Percentiles rank a stretch among this genome's conserved stretches.
Conservation (phyloP, 2,329 filamentous ascomycete species). For the Fusarium pseudocircinatum region DNA sequence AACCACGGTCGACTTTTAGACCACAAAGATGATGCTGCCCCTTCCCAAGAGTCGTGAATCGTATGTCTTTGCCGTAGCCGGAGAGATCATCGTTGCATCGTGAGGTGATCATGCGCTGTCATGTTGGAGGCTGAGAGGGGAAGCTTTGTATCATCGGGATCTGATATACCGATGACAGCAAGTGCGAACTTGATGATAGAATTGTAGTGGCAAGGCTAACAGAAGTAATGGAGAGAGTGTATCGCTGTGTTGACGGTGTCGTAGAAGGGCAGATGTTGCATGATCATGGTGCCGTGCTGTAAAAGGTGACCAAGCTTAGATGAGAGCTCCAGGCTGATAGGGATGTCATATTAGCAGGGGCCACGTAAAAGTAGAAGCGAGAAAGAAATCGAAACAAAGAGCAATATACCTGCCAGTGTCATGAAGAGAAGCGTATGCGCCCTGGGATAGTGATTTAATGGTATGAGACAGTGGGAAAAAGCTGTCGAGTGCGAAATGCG, state of each 20-base stretch:
- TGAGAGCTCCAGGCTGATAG: constrained; percentile 21
- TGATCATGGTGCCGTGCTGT: constrained; percentile 1
- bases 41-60: background rate
- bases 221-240: background rate
- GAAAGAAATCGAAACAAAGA: background rate
- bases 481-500: constrained; percentile 18
- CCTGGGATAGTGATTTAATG: background rate
- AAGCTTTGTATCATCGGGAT: constrained; percentile 19
- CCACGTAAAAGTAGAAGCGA: background rate
- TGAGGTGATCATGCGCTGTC: constrained; percentile 24
- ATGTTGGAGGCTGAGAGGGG: constrained; percentile 31
- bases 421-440: background rate
- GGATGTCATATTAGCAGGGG: constrained; percentile 27
- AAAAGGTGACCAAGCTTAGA: constrained; percentile 30
- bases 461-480: background rate
- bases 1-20: constrained; percentile 29
- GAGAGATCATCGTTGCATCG: background rate
- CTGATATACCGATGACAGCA: constrained; percentile 2
- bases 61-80: background rate
- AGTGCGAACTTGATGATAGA: background rate
- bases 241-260: background rate
- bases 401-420: background rate
- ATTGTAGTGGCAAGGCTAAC: background rate
- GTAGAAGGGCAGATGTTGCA: background rate
- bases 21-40: constrained; percentile 6